Conservation (phyloP, 2,329 filamentous ascomycete species). For the Pyricularia pennisetigena region DNA sequence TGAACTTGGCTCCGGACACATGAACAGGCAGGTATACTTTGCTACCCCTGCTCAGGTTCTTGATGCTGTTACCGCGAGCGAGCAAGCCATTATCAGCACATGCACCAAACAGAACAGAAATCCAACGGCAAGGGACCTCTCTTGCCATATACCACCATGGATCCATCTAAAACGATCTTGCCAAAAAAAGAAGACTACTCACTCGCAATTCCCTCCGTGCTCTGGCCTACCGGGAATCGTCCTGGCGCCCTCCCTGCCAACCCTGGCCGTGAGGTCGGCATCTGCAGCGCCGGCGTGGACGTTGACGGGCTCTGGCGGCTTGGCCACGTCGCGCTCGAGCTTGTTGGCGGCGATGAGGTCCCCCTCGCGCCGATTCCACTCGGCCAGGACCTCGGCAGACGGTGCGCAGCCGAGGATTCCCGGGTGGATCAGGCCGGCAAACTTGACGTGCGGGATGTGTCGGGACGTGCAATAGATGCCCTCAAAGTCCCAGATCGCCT, state of each 20-base stretch:
- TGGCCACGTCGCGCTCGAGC: slow-evolving; percentile 62
- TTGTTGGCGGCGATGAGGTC: slow-evolving; percentile 65
- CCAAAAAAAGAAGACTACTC: slow-evolving; percentile 7
- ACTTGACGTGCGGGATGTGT: slow-evolving; percentile 80
- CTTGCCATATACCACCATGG: no score
- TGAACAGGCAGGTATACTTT: slow-evolving; percentile 86
- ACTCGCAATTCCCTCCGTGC: slow-evolving; percentile 81
- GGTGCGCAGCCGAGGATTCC: slow-evolving; percentile 88
- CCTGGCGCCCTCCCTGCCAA: slow-evolving; percentile 69
- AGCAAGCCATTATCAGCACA: neutral
- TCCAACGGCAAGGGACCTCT: neutral
- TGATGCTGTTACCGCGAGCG: slow-evolving; percentile 16
- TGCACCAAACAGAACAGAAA: neutral
- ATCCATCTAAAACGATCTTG: neutral
- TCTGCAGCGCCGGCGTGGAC: slow-evolving; percentile 61
- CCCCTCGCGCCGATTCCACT: slow-evolving; percentile 76
- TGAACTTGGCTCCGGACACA: slow-evolving; percentile 79
- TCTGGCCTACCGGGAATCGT: slow-evolving; percentile 80
- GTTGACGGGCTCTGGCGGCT: slow-evolving; percentile 63
- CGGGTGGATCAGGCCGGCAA: slow-evolving; percentile 82
- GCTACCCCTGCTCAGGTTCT: slow-evolving; percentile 19
- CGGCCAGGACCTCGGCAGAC: slow-evolving; percentile 62
- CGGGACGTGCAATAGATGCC: slow-evolving; percentile 66
- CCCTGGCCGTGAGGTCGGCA: slow-evolving; percentile 48
- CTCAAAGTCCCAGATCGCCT: slow-evolving; percentile 50